Conservation (phyloP, 805 yeast genomes). For the Candida corydali region DNA sequence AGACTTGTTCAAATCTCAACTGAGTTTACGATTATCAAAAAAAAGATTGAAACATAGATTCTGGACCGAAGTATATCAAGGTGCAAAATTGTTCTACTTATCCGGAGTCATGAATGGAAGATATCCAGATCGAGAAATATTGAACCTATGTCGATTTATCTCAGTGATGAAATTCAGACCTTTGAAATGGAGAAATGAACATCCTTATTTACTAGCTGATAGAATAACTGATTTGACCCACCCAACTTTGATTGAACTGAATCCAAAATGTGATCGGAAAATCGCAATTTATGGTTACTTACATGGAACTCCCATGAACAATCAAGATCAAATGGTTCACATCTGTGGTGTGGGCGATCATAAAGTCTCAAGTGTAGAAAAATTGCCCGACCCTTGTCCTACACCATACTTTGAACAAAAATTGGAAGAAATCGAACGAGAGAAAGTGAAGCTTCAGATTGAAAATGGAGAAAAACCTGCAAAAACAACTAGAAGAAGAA, state of each 20-base stretch:
- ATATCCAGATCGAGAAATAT: conserved; percentile 94
- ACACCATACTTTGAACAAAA: conserved; percentile 90
- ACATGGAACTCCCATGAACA: conserved; percentile 85
- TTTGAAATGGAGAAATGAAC: conserved; percentile 98
- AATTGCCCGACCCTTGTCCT: conserved; percentile 97
- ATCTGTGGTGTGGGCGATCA: conserved; percentile 95
- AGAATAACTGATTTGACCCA: conserved; percentile 92
- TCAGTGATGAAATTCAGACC: conserved; percentile 98
- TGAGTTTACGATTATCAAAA: conserved; percentile 86
- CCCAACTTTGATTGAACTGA: conserved; percentile 72
- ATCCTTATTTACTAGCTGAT: conserved; percentile 89
- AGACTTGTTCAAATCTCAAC: conserved; percentile 85
- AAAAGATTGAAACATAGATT: conserved; percentile 88
- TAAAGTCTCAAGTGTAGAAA: conserved; percentile 70
- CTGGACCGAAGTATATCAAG: conserved; percentile 99
- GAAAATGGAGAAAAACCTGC: conserved; percentile 54
- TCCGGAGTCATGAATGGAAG: conserved; percentile 97
- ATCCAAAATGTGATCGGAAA: conserved; percentile 82
- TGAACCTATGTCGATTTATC: conserved; percentile 86
- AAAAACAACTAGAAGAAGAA: conserved; percentile 62
- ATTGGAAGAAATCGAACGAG: conserved; percentile 76
- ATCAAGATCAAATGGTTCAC: conserved; percentile 71
- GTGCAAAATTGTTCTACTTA: conserved; percentile 91
- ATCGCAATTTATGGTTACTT: conserved; percentile 91
- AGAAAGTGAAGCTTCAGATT: conserved; percentile 61